Evolutionary conservation across 371 early-diverging fungal species (phyloP), one percentile per base, ranked within the genome.

Genomic region (Zychaea mexicana): DNA sequence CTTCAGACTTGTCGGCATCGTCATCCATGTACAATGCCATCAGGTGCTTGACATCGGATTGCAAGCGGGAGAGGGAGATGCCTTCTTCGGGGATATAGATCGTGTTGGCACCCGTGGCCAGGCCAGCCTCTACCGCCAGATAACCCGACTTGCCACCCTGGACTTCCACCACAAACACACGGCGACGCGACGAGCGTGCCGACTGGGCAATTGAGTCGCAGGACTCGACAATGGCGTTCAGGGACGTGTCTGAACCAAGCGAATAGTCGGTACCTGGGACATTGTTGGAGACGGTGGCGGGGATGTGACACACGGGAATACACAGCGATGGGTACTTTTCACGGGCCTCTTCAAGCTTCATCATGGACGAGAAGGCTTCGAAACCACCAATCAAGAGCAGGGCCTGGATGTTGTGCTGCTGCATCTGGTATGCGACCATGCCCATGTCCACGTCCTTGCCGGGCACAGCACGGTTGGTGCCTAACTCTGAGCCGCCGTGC

Each of bases 151-250:
- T 90, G 53, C 98, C 98, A 56, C 99, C 99, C 70, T 97, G 97
- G 27, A 98, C 96, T 83, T 99, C 99, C 21, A 99, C 94, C 13
- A 99, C 91, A 86, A 99, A 98, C 12, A 98, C 97, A 36, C 96
- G 89, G 56, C 93, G 94, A 67, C 96, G 86, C 42, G 91, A 90
- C 19, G 98, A 92, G 15, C 91, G 90, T 12, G 97, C 96, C 61
- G 92, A 94, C 69, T 94, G 91, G 76, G 94, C 94, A 74, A 99
- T 94, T 61, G 92, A 85, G 80, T 99, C 99, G 65, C 97, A 95
- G 4, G 95, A 83, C 39, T 89, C 90, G 61, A 96, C 92, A 74
- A 99, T 98, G 28, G 91, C 94, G 76, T 99, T 99, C 61, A 99
- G 76, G 8, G 98, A 94, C 17, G 99, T 99, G 69, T 99, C 99